Conservation (phyloP, 2,329 filamentous ascomycete genomes). For the Colletotrichum truncatum region DNA sequence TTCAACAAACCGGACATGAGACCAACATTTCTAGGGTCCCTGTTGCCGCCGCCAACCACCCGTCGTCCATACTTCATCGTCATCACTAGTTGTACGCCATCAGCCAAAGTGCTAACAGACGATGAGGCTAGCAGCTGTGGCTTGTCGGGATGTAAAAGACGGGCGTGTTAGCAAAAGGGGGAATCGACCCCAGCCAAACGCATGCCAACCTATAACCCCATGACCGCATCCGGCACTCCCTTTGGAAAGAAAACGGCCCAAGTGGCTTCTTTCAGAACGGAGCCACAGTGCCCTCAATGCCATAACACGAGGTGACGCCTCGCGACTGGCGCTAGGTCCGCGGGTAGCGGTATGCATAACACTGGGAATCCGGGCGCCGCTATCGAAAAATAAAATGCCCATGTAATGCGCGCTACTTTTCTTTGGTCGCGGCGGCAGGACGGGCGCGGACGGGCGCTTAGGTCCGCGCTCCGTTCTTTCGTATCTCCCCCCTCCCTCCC, state of each 20-base stretch:
- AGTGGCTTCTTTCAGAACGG: not conserved
- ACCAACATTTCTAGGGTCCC: not conserved
- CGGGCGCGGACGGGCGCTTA: conserved; percentile 11
- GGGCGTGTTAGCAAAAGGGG: too few relatives aligned
- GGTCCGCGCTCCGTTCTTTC: not conserved
- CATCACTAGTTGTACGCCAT: too few relatives aligned
- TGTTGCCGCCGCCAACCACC: not conserved
- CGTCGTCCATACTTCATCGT: not conserved
- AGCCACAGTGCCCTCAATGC: not conserved
- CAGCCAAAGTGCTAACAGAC: too few relatives aligned
- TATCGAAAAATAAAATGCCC: too few relatives aligned
- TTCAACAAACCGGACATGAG: not conserved
- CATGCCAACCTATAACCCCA: too few relatives aligned
- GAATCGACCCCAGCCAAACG: too few relatives aligned
- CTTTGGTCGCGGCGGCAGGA: conserved; percentile 1
- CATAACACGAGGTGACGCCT: not conserved
- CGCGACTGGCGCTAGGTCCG: not conserved
- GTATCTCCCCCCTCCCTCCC: not conserved
- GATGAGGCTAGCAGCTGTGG: not conserved
- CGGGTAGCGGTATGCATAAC: not conserved
- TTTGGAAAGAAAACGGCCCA: too few relatives aligned
- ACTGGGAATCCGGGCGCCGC: not conserved
- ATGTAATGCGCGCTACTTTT: not conserved
- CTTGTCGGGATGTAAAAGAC: not conserved
- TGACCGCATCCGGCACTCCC: too few relatives aligned